Evolutionary conservation across 352 stramenopile species (phyloP).

Genomic region (Globisporangium echinulatum): DNA sequence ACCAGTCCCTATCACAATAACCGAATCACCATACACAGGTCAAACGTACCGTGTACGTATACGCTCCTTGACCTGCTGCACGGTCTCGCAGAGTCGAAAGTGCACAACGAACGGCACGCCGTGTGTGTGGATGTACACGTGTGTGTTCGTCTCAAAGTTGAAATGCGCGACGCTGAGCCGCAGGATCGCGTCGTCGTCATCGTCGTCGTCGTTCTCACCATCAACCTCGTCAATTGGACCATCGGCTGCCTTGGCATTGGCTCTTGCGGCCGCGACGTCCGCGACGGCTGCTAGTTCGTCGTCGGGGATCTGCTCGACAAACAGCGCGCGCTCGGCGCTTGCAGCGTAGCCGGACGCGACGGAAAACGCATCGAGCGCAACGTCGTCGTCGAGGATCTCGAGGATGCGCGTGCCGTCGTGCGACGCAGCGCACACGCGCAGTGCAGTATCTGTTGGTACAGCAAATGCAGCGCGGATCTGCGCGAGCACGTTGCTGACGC

Average conservation of each 20-base stretch:
- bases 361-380: conserved; percentile 35
- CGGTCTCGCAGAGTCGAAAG: conserved; percentile 58
- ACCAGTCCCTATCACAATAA: neutral
- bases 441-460: conserved; percentile 22
- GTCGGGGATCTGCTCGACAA: conserved; percentile 46
- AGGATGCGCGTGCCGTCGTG: conserved; percentile 52
- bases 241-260: neutral
- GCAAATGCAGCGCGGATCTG: conserved; percentile 42
- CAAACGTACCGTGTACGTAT: conserved; percentile 37
- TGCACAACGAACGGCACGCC: conserved; percentile 62
- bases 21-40: no score
- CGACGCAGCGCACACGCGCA: conserved; percentile 61
- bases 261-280: no score
- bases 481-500: conserved; percentile 39
- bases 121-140: conserved; percentile 71
- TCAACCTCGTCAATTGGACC: neutral
- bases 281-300: conserved; percentile 16
- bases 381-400: conserved; percentile 30
- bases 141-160: conserved; percentile 45
- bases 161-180: conserved; percentile 70
- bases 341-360: conserved; percentile 17
- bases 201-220: conserved; percentile 3
- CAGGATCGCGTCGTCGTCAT: conserved; percentile 28
- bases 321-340: conserved; percentile 34
- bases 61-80: conserved; percentile 59